A percentile compares a stretch with the other conserved stretches of the same genome.
These are phyloP conservation scores for Dichotomopilus funicola DNA, from an alignment of 2,329 filamentous ascomycete genomes.

Conservation along the genomic window DNA sequence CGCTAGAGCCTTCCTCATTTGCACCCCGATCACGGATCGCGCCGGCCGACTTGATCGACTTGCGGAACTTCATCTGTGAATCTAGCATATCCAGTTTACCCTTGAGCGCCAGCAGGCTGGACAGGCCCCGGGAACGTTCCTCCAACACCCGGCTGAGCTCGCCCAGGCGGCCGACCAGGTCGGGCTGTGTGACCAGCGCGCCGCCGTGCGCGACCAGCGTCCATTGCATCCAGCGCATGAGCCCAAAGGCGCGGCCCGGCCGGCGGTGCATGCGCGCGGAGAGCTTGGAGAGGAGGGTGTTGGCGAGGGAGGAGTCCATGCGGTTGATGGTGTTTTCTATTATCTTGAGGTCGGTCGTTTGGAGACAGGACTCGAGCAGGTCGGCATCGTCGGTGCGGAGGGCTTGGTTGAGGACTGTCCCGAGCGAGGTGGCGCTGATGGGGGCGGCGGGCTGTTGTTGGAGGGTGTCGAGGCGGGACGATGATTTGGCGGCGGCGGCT, in stretches of 20 bases:
- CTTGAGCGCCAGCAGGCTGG: slow-evolving; percentile 79
- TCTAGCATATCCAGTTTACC: slow-evolving; percentile 93
- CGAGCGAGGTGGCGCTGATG: slow-evolving; percentile 67
- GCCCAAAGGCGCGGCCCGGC: slow-evolving; percentile 79
- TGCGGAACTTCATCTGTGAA: slow-evolving; percentile 76
- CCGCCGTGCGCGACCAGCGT: slow-evolving; percentile 88
- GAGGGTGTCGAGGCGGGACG: slow-evolving; percentile 27
- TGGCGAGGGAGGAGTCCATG: slow-evolving; percentile 78
- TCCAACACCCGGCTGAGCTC: slow-evolving; percentile 81
- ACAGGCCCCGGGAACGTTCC: slow-evolving; percentile 74
- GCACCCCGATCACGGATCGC: slow-evolving; percentile 34
- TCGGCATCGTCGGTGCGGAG: slow-evolving; percentile 85
- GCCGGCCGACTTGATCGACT: slow-evolving; percentile 32
- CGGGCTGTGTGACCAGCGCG: slow-evolving; percentile 78
- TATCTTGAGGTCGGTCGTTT: slow-evolving; percentile 66
- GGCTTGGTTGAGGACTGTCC: slow-evolving; percentile 88
- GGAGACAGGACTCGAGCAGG: slow-evolving; percentile 87
- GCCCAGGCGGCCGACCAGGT: slow-evolving; percentile 69
- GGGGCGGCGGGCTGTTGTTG: slow-evolving; percentile 50
- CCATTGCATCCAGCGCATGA: slow-evolving; percentile 96
- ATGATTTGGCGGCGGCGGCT: slow-evolving; percentile 23
- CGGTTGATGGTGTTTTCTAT: slow-evolving; percentile 86
- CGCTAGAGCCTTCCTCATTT: slow-evolving; percentile 47
- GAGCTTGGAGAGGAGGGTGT: slow-evolving; percentile 70
- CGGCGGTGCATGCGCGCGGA: slow-evolving; percentile 80